Conservation (phyloP, 176 grass and related monocot species). For the Eleusine indica region DNA sequence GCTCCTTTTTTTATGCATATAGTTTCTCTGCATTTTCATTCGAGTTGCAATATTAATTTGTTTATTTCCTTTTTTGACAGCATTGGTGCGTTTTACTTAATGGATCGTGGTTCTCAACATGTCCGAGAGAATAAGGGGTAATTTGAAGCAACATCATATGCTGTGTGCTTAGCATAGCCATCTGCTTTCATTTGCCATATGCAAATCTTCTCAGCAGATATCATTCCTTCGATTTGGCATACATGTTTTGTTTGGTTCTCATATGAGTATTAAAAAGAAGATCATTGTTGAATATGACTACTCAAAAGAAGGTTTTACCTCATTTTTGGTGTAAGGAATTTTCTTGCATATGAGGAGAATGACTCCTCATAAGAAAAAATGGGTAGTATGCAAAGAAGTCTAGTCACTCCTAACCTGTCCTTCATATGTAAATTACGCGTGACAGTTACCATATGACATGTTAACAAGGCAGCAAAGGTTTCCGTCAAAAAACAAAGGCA, state of each 20-base stretch:
- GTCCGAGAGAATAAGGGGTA: conserved; percentile 58
- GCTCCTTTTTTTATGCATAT: neutral
- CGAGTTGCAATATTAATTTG: neutral
- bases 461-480: conserved; percentile 4
- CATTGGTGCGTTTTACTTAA: conserved; percentile 86
- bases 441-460: conserved; percentile 5
- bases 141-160: conserved; percentile 25
- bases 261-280: neutral
- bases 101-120: conserved; percentile 67
- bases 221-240: neutral
- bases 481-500: neutral
- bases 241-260: conserved; percentile 15
- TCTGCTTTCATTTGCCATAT: conserved; percentile 23
- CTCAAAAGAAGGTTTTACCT: conserved; percentile 11
- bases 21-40: conserved; percentile 24
- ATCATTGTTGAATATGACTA: conserved; percentile 20
- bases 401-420: neutral
- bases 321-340: neutral
- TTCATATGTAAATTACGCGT: neutral
- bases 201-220: neutral
- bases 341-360: conserved; percentile 11
- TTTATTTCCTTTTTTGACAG: conserved; percentile 45
- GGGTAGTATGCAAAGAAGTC: conserved; percentile 1
- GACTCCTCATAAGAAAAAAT: neutral
- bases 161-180: conserved; percentile 18